Evolutionary conservation across 306 rosid species (phyloP), one percentile per base, ranked within the genome.

Genomic region (Carpinus viminea): DNA sequence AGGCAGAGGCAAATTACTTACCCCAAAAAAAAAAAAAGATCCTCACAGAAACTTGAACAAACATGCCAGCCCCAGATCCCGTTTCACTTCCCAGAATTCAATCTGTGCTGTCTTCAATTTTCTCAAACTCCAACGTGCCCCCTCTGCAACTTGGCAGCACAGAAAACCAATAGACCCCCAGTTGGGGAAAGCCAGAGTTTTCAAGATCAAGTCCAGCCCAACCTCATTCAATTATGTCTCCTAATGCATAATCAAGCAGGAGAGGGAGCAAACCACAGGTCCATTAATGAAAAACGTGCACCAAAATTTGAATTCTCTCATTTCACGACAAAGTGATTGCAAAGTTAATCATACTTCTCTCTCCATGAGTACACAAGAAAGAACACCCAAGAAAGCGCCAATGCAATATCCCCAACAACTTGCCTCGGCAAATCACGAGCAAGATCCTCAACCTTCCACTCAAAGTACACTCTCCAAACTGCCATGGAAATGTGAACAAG

Each of bases 401-500:
- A 85, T 3, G 88, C 87, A 69, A 95, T 41, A 84, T 94, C 95
- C 47, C 98, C 98, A 55, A 80, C 76, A 28, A 80, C 97, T 65
- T 88, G 95, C 55, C 92, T 87, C 0, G 92, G 92, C 90, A 97
- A 94, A 41, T 89, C 93, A 20, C 68, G 38, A 8, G 91, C 91
- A 41, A 94, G 91, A 53, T 87, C 95, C 75, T 91, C 91, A 34
- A 89, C 77, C 50, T 88, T 84, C 61, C 92, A 80, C 79, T 72
- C 91, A 72, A 94, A 91, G 82, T 72, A 86, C 46, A 89, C 90
- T 83, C 99, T 88, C 98, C 99, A 95, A 3, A 84, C 72, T 26
- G 97, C 98, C 99, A 91, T 88, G 15, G 92, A 89, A 34, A 93
- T 64, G 85, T 95, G 99, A 87, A 95, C 93, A 74, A 90, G 56